These are phyloP conservation scores for Metschnikowia koreensis DNA, from an alignment of 805 yeast species.

Conservation along the genomic window DNA sequence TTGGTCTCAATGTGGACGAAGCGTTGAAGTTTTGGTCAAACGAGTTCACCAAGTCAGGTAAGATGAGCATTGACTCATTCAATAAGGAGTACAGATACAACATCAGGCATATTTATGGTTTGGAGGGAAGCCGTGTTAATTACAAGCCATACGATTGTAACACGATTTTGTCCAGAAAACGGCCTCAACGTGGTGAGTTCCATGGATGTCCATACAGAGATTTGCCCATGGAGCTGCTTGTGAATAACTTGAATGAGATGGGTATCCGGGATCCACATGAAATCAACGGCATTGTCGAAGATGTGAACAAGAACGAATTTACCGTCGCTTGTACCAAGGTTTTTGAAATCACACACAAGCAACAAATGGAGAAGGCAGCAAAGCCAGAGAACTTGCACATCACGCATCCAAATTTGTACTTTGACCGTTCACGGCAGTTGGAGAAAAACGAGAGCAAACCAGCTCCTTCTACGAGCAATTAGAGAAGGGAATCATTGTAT, in stretches of 20 bases:
- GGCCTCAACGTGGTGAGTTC: conserved; percentile 63
- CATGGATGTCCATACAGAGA: conserved; percentile 96
- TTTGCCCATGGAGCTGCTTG: conserved; percentile 61
- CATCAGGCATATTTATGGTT: conserved; percentile 85
- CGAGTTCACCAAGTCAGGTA: conserved; percentile 57
- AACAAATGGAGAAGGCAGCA: conserved; percentile 38
- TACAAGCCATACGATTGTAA: conserved; percentile 86
- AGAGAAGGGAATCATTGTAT: background rate
- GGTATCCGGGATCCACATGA: conserved; percentile 61
- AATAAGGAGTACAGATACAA: conserved; percentile 87
- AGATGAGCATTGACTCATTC: conserved; percentile 67
- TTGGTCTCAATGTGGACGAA: conserved; percentile 85
- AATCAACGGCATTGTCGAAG: conserved; percentile 61
- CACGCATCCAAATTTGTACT: conserved; percentile 85
- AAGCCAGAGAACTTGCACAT: conserved; percentile 57
- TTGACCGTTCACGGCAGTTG: conserved; percentile 67
- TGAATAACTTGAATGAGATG: conserved; percentile 54
- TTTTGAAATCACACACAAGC: conserved; percentile 67
- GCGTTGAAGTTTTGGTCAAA: conserved; percentile 81
- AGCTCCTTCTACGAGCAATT: background rate
- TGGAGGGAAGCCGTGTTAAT: conserved; percentile 85
- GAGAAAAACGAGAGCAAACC: conserved; percentile 30
- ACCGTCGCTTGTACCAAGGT: conserved; percentile 89
- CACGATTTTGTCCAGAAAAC: conserved; percentile 68
- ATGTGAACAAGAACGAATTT: conserved; percentile 66